Evolutionary conservation across 352 stramenopile genomes (phyloP).

Genomic region (Phytopythium helicoides): DNA sequence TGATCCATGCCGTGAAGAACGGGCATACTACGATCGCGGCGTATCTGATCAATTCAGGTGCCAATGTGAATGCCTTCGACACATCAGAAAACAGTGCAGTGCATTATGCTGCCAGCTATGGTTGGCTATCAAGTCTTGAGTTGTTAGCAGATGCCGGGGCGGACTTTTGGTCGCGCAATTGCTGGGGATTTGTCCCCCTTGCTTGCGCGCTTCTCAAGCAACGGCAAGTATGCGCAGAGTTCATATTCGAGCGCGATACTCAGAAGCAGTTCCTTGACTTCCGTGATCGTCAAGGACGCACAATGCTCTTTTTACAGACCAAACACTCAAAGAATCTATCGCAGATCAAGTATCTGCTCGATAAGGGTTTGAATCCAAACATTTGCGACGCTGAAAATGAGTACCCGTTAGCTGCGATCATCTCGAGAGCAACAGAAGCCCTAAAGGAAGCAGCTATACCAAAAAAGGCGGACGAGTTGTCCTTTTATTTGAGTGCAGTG

Average conservation of each 20-base stretch:
- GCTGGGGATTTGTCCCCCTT: conserved; percentile 72
- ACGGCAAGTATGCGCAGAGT: conserved; percentile 44
- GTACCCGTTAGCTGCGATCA: conserved; percentile 59
- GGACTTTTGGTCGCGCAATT: conserved; percentile 68
- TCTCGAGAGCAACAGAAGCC: conserved; percentile 28
- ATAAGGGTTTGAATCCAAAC: conserved; percentile 70
- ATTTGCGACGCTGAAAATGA: conserved; percentile 58
- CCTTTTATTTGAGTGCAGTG: conserved; percentile 51
- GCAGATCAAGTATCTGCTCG: conserved; percentile 66
- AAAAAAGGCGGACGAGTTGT: conserved; percentile 6
- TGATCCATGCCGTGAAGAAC: conserved; percentile 80
- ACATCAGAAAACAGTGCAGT: conserved; percentile 73
- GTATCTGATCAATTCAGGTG: conserved; percentile 59
- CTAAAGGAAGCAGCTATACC: conserved; percentile 3
- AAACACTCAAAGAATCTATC: conserved; percentile 58
- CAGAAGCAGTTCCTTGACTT: conserved; percentile 68
- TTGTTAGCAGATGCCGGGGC: conserved; percentile 51
- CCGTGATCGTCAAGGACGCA: conserved; percentile 65
- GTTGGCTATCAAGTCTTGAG: conserved; percentile 64
- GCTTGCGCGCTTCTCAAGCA: conserved; percentile 72
- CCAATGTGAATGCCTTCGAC: conserved; percentile 77
- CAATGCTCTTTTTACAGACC: conserved; percentile 82
- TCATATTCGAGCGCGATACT: conserved; percentile 63
- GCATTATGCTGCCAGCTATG: conserved; percentile 78
- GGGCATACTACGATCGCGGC: conserved; percentile 50